Conservation (phyloP, 768 basidiomycete species). For the Ephemerocybe angulata region DNA sequence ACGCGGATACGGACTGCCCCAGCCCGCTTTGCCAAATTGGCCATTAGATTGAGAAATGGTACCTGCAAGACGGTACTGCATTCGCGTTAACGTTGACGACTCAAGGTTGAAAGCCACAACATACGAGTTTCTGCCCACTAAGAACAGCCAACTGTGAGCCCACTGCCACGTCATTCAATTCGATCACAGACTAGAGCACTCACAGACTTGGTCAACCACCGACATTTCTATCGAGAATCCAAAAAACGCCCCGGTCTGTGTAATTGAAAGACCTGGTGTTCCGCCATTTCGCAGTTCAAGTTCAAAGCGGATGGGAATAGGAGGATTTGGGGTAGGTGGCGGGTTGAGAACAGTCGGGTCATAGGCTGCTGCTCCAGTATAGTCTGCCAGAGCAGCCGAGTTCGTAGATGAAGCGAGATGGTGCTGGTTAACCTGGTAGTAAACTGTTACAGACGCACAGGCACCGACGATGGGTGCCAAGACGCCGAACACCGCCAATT, state of each 20-base stretch:
- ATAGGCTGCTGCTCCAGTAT: constrained; percentile 53
- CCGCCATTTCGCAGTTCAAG: constrained; percentile 40
- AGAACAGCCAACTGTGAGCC: neutral
- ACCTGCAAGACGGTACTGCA: constrained; percentile 48
- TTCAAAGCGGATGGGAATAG: constrained; percentile 39
- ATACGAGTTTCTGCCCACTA: constrained; percentile 54
- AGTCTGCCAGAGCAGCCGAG: constrained; percentile 36
- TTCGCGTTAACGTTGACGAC: neutral
- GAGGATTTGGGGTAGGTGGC: constrained; percentile 48
- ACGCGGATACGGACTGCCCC: constrained; percentile 63
- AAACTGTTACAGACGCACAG: constrained; percentile 31
- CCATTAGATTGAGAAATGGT: constrained; percentile 72
- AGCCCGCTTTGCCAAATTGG: constrained; percentile 59
- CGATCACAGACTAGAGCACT: constrained; percentile 22
- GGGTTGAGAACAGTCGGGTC: constrained; percentile 47
- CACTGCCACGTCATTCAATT: neutral
- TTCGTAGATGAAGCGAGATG: constrained; percentile 21
- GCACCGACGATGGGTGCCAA: constrained; percentile 3
- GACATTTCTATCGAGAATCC: constrained; percentile 80
- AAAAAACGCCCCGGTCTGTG: constrained; percentile 53
- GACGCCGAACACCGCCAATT: constrained; percentile 5
- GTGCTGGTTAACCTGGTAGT: constrained; percentile 30
- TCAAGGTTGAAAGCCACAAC: constrained; percentile 14
- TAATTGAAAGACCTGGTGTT: constrained; percentile 34
- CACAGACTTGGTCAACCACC: constrained; percentile 61